Evolutionary conservation across 108 stramenopile species (phyloP).

Genomic region (Skeletonema potamos): DNA sequence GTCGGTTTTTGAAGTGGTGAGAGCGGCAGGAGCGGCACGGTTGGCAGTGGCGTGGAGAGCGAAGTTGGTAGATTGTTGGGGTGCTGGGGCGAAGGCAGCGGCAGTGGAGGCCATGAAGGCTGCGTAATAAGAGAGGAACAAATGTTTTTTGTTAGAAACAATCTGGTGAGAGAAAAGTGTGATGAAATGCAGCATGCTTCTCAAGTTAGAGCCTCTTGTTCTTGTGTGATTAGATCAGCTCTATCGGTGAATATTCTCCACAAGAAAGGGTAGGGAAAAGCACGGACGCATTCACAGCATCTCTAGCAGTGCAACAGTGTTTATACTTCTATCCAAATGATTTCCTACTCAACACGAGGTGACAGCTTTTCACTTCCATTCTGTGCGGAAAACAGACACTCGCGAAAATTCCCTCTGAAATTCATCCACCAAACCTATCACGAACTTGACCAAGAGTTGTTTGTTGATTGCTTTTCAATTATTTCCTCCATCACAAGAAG

Average conservation of each 20-base stretch:
- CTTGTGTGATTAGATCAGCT: no score
- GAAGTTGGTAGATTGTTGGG: conserved; percentile 34
- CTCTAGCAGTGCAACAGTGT: no score
- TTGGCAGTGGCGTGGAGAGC: conserved; percentile 43
- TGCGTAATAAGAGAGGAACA: conserved; percentile 13
- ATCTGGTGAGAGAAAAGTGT: neutral
- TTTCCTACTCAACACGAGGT: no score
- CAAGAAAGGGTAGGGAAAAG: no score
- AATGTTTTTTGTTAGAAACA: conserved; percentile 9
- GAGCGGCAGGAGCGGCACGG: conserved; percentile 35
- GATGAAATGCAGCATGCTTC: neutral
- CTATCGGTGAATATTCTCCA: no score
- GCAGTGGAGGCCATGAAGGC: conserved; percentile 63
- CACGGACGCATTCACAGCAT: no score
- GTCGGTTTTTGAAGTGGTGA: conserved; percentile 64
- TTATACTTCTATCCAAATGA: no score
- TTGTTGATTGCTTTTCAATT: neutral
- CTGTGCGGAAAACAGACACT: no score
- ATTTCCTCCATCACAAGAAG: neutral
- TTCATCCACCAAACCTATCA: no score
- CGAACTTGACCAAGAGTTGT: neutral
- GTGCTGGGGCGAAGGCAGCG: conserved; percentile 68
- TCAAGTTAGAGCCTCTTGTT: neutral
- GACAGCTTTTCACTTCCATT: no score
- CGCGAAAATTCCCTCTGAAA: no score